Evolutionary conservation across 805 yeast genomes (phyloP).

Genomic region (Lachancea quebecensis): DNA sequence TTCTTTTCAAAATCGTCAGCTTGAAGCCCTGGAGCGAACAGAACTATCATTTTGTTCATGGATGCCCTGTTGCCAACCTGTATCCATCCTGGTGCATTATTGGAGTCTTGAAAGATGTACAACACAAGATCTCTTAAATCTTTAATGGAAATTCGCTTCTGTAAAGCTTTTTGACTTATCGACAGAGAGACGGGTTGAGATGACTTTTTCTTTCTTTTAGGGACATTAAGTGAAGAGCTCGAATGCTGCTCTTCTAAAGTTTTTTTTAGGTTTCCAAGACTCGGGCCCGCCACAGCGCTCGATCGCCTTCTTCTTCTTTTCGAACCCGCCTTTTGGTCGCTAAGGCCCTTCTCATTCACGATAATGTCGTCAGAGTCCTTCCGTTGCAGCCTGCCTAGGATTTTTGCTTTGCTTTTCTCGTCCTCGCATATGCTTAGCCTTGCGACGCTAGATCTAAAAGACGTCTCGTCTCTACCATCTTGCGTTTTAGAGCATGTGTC

Average conservation of each 20-base stretch:
- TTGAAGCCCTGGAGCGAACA: slow-evolving; percentile 61
- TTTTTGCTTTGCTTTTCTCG: slow-evolving; percentile 9
- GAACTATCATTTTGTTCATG: slow-evolving; percentile 48
- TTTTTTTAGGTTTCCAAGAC: slow-evolving; percentile 5
- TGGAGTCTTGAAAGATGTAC: slow-evolving; percentile 36
- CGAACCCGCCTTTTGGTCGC: slow-evolving; percentile 1
- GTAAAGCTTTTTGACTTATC: slow-evolving; percentile 26
- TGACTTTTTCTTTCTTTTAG: slow-evolving; percentile 31
- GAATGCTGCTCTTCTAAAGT: slow-evolving; percentile 1
- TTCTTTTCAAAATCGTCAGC: slow-evolving; percentile 37
- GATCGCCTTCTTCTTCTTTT: slow-evolving; percentile 26
- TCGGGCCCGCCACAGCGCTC: slow-evolving; percentile 14
- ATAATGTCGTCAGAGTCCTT: slow-evolving; percentile 1
- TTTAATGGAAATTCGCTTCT: slow-evolving; percentile 29
- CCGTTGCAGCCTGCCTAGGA: slow-evolving; percentile 7
- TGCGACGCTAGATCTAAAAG: slow-evolving; percentile 18
- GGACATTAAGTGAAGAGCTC: slow-evolving; percentile 1
- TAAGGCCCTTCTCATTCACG: neutral
- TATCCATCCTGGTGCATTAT: slow-evolving; percentile 44
- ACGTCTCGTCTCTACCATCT: slow-evolving; percentile 1
- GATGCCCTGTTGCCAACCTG: slow-evolving; percentile 40
- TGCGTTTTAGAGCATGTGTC: neutral
- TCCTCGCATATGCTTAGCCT: slow-evolving; percentile 23
- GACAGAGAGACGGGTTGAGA: slow-evolving; percentile 28
- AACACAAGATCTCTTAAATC: slow-evolving; percentile 43